Conservation (phyloP, 2,329 filamentous ascomycete species). For the Pestalotiopsis sp. region DNA sequence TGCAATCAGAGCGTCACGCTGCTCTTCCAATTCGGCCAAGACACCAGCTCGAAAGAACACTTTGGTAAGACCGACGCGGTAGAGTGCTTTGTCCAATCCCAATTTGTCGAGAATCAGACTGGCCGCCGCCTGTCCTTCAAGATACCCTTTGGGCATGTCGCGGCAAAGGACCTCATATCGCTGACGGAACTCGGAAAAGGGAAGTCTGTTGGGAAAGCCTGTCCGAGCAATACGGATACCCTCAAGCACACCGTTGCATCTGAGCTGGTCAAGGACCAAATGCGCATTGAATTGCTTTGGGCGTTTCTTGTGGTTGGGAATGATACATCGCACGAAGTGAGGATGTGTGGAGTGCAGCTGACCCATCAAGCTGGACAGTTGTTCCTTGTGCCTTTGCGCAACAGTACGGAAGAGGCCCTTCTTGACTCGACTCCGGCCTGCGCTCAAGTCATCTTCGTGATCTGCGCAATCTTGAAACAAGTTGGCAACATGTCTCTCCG, state of each 20-base stretch:
- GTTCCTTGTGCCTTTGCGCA: slow-evolving; percentile 95
- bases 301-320: slow-evolving; percentile 97
- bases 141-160: slow-evolving; percentile 84
- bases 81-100: slow-evolving; percentile 80
- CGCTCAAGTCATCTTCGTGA: slow-evolving; percentile 70
- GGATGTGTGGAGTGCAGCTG: slow-evolving; percentile 96
- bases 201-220: slow-evolving; percentile 90
- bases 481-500: slow-evolving; percentile 78
- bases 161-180: slow-evolving; percentile 93
- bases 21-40: slow-evolving; percentile 93
- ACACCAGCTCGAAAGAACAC: slow-evolving; percentile 98
- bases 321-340: slow-evolving; percentile 96
- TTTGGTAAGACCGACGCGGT: slow-evolving; percentile 92
- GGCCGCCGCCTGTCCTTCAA: slow-evolving; percentile 87
- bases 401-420: slow-evolving; percentile 97
- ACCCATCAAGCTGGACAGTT: slow-evolving; percentile 92
- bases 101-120: slow-evolving; percentile 88
- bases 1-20: slow-evolving; percentile 87
- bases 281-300: slow-evolving; percentile 91
- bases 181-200: slow-evolving; percentile 92
- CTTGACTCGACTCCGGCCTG: slow-evolving; percentile 81
- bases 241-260: slow-evolving; percentile 98
- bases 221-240: slow-evolving; percentile 96
- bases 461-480: slow-evolving; percentile 91
- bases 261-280: slow-evolving; percentile 94